Evolutionary conservation across 1,284 basidiomycete species (phyloP).

Genomic region (Puccinia polysora): DNA sequence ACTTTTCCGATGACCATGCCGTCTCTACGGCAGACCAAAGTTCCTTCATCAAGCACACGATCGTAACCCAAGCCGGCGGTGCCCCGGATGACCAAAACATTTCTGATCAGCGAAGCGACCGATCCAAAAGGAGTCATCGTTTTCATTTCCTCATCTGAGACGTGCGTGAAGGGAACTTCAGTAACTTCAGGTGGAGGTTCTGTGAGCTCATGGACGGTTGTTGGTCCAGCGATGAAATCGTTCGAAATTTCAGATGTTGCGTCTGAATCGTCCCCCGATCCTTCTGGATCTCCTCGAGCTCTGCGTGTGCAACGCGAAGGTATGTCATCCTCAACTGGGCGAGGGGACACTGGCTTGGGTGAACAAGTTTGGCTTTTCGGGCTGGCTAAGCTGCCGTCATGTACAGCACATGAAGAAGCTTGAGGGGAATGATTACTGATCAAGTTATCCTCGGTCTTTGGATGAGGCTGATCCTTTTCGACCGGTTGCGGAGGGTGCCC

Average conservation of each 20-base stretch:
- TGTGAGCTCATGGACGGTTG: slow-evolving; percentile 32
- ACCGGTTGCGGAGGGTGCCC: no score
- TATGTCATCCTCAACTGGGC: neutral
- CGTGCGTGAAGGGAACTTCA: slow-evolving; percentile 25
- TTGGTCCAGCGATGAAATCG: slow-evolving; percentile 5
- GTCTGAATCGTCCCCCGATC: neutral
- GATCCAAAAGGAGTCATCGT: slow-evolving; percentile 27
- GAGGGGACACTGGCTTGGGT: neutral
- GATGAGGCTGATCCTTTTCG: no score
- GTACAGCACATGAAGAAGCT: no score
- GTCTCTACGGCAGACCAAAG: slow-evolving; percentile 27
- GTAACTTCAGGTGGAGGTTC: slow-evolving; percentile 22
- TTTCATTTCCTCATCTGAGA: slow-evolving; percentile 29
- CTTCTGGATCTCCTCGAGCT: neutral
- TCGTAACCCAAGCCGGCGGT: slow-evolving; percentile 18
- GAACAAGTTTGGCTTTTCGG: neutral
- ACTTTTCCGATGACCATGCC: slow-evolving; percentile 38
- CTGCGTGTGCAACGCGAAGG: neutral
- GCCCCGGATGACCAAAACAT: slow-evolving; percentile 39
- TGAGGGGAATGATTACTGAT: no score
- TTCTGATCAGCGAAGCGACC: slow-evolving; percentile 21
- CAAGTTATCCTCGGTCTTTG: no score
- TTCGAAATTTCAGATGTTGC: no score
- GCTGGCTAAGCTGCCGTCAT: no score
- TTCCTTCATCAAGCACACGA: slow-evolving; percentile 38